Conservation (phyloP, 2,329 filamentous ascomycete species). For the Pseudogymnoascus sp. region DNA sequence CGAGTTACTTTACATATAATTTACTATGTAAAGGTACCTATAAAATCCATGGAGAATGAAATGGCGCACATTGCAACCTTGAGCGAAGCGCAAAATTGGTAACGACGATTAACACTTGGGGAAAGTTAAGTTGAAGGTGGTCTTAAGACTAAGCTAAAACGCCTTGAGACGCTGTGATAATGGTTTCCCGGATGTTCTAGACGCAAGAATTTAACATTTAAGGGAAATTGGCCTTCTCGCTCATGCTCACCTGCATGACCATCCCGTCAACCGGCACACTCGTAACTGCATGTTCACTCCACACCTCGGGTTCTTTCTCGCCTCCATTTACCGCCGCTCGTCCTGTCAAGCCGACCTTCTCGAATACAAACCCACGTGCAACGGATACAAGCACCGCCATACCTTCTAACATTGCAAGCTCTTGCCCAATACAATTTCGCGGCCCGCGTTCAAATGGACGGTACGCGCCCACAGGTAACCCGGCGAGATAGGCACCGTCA, state of each 20-base stretch:
- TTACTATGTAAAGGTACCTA: too few species aligned
- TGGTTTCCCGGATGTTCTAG: neutral
- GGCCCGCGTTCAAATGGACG: slow-evolving; percentile 49
- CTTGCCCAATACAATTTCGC: slow-evolving; percentile 50
- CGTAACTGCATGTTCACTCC: neutral
- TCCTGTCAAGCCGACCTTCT: slow-evolving; percentile 7
- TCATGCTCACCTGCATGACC: neutral
- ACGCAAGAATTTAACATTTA: neutral
- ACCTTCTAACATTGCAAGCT: slow-evolving; percentile 43
- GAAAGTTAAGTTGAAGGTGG: too few species aligned
- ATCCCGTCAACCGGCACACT: neutral
- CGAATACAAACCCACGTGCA: slow-evolving; percentile 42
- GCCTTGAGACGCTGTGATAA: too few species aligned
- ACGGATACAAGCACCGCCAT: slow-evolving; percentile 41
- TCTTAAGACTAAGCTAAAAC: too few species aligned
- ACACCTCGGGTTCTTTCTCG: neutral
- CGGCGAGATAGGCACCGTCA: neutral
- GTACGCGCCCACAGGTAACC: slow-evolving; percentile 36
- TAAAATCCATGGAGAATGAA: too few species aligned
- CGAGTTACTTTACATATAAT: too few species aligned
- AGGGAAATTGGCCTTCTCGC: neutral
- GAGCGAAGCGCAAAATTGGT: too few species aligned
- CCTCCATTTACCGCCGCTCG: neutral
- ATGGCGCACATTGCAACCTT: too few species aligned
- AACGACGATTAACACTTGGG: too few species aligned